These are phyloP conservation scores for Malus fusca DNA, from an alignment of 306 rosid species.

Conservation along the genomic window DNA sequence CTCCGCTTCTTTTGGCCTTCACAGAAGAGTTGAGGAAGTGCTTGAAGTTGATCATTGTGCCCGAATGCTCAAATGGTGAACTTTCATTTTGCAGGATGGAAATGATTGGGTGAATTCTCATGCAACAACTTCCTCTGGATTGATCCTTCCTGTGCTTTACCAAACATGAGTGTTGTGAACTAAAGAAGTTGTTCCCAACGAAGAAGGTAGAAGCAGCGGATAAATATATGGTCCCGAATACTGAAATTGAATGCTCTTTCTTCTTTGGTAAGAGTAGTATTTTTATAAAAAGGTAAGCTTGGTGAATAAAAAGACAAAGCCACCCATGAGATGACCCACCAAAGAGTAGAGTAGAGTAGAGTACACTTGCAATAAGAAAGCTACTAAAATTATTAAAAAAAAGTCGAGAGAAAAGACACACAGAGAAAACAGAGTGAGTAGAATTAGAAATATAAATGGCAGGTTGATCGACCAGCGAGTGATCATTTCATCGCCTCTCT, in stretches of 20 bases:
- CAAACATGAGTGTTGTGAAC: slow-evolving; percentile 60
- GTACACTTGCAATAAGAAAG: no score
- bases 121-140: slow-evolving; percentile 54
- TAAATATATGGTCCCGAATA: not conserved
- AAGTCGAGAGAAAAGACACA: no score
- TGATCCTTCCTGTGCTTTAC: slow-evolving; percentile 59
- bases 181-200: slow-evolving; percentile 61
- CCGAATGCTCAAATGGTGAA: not conserved
- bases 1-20: no score
- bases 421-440: no score
- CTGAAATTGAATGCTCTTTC: not conserved
- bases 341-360: no score
- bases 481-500: no score
- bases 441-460: no score
- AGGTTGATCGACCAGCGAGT: no score
- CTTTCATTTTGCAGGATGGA: slow-evolving; percentile 42
- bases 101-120: slow-evolving; percentile 60
- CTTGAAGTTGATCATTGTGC: slow-evolving; percentile 1
- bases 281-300: no score
- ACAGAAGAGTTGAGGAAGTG: slow-evolving; percentile 43
- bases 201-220: slow-evolving; percentile 42
- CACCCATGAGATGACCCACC: no score
- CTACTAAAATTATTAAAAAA: no score
- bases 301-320: no score
- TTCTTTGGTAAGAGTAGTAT: not conserved